Conservation (phyloP, 352 stramenopile genomes). For the Aphanomyces invadans region DNA sequence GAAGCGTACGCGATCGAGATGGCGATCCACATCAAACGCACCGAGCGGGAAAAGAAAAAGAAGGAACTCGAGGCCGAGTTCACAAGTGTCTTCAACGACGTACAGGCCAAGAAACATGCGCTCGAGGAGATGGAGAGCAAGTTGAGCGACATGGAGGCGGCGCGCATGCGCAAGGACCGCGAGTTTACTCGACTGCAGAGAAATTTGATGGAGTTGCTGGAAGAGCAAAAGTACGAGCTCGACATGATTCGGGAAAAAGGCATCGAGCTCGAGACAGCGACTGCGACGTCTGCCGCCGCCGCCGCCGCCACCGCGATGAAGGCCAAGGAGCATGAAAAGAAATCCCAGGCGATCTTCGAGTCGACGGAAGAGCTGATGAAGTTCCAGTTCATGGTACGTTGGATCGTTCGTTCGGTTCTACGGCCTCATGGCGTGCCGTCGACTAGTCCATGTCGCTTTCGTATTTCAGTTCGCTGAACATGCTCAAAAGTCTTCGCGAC, state of each 20-base stretch:
- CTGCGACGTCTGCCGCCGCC: constrained; percentile 85
- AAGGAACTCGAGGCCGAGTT: constrained; percentile 90
- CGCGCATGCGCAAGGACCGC: constrained; percentile 85
- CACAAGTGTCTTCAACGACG: constrained; percentile 81
- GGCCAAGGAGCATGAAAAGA: constrained; percentile 85
- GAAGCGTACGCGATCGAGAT: constrained; percentile 89
- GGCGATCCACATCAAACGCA: constrained; percentile 88
- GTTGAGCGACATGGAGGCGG: constrained; percentile 90
- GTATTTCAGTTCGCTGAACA: constrained; percentile 93
- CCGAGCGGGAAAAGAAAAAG: constrained; percentile 87
- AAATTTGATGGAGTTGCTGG: constrained; percentile 89
- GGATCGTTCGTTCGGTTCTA: neutral
- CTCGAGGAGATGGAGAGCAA: constrained; percentile 75
- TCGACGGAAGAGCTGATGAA: constrained; percentile 94
- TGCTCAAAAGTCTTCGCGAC: constrained; percentile 90
- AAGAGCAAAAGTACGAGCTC: constrained; percentile 91
- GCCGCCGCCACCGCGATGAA: constrained; percentile 85
- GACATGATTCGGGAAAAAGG: constrained; percentile 86
- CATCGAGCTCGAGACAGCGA: constrained; percentile 87
- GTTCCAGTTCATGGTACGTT: constrained; percentile 91
- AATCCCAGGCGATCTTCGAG: constrained; percentile 86
- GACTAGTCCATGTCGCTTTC: constrained; percentile 81
- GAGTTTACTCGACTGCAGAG: constrained; percentile 89
- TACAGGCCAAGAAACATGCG: constrained; percentile 80
- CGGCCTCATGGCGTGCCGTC: neutral